Evolutionary conservation across 2,329 filamentous ascomycete species (phyloP), one percentile per base, ranked within the genome.

Genomic region (Raffaelea arxii): DNA sequence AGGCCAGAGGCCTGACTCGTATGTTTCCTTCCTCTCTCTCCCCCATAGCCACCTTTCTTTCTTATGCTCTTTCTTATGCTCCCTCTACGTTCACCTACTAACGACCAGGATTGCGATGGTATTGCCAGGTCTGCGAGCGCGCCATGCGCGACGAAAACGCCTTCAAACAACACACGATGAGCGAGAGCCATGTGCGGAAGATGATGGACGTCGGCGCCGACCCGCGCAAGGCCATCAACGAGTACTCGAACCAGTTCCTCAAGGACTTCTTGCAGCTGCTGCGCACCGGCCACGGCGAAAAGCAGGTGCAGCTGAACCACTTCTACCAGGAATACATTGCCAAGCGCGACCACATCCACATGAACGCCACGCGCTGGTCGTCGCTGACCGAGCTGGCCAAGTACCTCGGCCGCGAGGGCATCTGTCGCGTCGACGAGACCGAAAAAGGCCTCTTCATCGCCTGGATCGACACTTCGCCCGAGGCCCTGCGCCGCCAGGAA

Each of bases 271-370:
- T 84, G 52, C 75, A 76, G 48, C 71, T 92, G 2, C 71, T 98
- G 6, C 77, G 80, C 48, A 95, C 90, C 0, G 78, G 82, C 0
- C 92, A 98, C 58, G 88, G 89, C 52, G 89, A 95, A 65, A 98
- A 98, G 64, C 77, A 80, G 56, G 81, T 97, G 2, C 77, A 90
- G 27, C 78, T 90, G 44, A 98, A 98, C 59, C 82, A 86, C 51
- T 97, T 97, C 63, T 98, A 98, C 65, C 88, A 97, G 62, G 83
- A 90, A 59, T 92, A 94, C 58, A 96, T 97, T 55, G 75, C 80
- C 16, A 84, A 91, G 55, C 50, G 52, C 63, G 76, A 88, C 58
- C 91, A 97, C 61, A 71, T 92, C 9, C 92, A 97, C 61, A 89
- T 97, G 85, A 96, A 96, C 64, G 74, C 88, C 7, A 97, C 92